Base-by-base conservation (phyloP, 2,329 filamentous ascomycete species). In the Neurospora sp. region DNA sequence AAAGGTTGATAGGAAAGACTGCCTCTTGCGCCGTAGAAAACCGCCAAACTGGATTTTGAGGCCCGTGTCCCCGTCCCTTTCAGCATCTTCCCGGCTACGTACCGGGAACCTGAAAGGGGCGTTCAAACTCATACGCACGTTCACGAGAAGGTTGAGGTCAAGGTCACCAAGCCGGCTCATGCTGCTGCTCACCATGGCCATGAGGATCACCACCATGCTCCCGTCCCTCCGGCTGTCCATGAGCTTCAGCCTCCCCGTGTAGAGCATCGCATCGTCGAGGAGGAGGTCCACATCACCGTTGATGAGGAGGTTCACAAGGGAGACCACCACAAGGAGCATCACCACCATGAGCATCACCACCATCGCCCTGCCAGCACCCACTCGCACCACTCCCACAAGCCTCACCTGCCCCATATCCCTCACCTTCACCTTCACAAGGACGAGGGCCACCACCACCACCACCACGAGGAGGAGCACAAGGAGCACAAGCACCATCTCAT, bases 11-110 rank as follows among this genome's bases (percentile, higher is more conserved):
- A 52, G 77, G 80, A 81, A 79, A 82, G 80, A 81, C 77, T 74
- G 71, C 73, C 77, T 81, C 80, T 81, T 79, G 77, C 80, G 79
- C 80, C 77, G 73, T 76, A 77, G 84, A 89, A 91, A 90, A 89
- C 91, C 91, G 92, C 86, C 92, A 97, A 93, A 87, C 94, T 97
- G 94, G 94, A 97, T 92, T 97, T 97, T 96, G 94, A 97, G 92
- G 93, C 94, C 86, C 92, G 93, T 85, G 92, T 97, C 85, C 93
- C 95, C 88, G 96, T 98, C 85, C 95, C 95, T 86, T 97, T 97
- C 90, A 97, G 92, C 93, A 85, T 98, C 97, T 77, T 77, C 74
- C 75, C 75, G 69, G 76, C 77, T 57, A 77, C 78, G 68, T 79
- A 79, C 77, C 76, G 76, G 76, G 78, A 79, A 75, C 74, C 75